Evolutionary conservation across 2,329 filamentous ascomycete species (phyloP).

Genomic region (Microcera coccophila): DNA sequence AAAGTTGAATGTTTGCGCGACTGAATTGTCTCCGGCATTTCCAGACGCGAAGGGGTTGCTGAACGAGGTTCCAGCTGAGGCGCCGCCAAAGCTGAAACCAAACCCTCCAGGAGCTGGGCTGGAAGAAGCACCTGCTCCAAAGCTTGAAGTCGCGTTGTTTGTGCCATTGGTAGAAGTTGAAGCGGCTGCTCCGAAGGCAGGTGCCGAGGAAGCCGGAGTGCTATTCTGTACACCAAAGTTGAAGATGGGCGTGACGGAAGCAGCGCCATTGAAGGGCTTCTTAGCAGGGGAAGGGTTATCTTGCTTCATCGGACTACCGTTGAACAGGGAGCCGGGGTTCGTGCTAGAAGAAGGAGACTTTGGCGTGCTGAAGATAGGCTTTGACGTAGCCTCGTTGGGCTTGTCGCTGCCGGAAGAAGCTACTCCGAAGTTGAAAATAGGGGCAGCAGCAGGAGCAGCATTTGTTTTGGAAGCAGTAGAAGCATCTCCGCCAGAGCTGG

Average conservation of each 20-base stretch:
- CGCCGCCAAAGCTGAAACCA: slow-evolving; percentile 33
- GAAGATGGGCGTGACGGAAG: slow-evolving; percentile 32
- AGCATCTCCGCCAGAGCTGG: slow-evolving; percentile 21
- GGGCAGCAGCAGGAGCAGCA: slow-evolving; percentile 18
- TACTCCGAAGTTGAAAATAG: slow-evolving; percentile 34
- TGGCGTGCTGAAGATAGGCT: slow-evolving; percentile 38
- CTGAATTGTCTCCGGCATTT: slow-evolving; percentile 21
- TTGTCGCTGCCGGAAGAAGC: slow-evolving; percentile 23
- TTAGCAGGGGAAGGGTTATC: slow-evolving; percentile 38
- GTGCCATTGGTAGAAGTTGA: slow-evolving; percentile 20
- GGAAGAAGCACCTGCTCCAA: slow-evolving; percentile 32
- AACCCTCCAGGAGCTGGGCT: slow-evolving; percentile 22
- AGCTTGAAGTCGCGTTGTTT: slow-evolving; percentile 33
- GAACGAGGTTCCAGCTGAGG: slow-evolving; percentile 27
- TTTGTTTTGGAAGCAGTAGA: slow-evolving; percentile 13
- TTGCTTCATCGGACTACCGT: slow-evolving; percentile 43
- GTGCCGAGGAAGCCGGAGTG: slow-evolving; percentile 12
- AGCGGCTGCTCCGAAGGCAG: slow-evolving; percentile 33
- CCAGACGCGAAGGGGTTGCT: slow-evolving; percentile 40
- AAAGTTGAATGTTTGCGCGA: slow-evolving; percentile 38
- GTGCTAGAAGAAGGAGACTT: slow-evolving; percentile 32
- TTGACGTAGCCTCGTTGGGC: slow-evolving; percentile 28
- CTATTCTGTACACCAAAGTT: slow-evolving; percentile 33
- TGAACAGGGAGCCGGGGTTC: slow-evolving; percentile 33
- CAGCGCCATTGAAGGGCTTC: slow-evolving; percentile 29